Base-by-base conservation (phyloP, 2,329 filamentous ascomycete genomes). In the Colletotrichum siamense region DNA sequence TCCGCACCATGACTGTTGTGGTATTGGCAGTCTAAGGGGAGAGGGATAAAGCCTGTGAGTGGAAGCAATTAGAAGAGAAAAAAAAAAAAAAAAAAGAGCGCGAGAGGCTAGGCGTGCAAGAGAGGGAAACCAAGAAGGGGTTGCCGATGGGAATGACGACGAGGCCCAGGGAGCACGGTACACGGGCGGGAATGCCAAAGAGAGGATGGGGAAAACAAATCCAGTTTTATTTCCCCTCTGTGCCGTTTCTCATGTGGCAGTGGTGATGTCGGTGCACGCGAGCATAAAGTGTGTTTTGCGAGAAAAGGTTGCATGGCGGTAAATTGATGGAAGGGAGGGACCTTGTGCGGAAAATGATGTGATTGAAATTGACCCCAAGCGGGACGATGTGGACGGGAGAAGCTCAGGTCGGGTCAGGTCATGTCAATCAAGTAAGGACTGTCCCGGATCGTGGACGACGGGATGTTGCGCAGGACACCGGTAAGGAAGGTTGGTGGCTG, bases 201-300 rank as follows among this genome's bases (percentile, higher is more conserved):
- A 69, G 64, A 74, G 44, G 70, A 76, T 76, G 70, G 74, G 62
- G 64, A 39, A 76, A 73, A 36, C 18, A 61, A 65, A 74, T 34
- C 34, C 68, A 70, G 68, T 62, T 52, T 49, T 44, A 44, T 44
- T 49, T 24, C 44, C 15, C n/a, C n/a, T n/a, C 30, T 18, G 32
- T 62, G 12, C n/a, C 26, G 36, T 44, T n/a, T 49, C 39, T 49
- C 39, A 49, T 49, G 39, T 44, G 39, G 39, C 18, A 30, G 16
- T 13, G 24, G 63, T 49, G 63, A 18, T 34, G 63, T 26, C 44
- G 39, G 24, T 44, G 62, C 28, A 64, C n/a, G 62, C n/a, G 15
- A 64, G 36, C 44, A 52, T 52, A 52, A 52, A 52, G 44, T 52
- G 44, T 52, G 44, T 52, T 44, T 26, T 59, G 59, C 28, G 59